Base-by-base conservation (phyloP, 2,329 filamentous ascomycete genomes). In the Penicillium sp. region DNA sequence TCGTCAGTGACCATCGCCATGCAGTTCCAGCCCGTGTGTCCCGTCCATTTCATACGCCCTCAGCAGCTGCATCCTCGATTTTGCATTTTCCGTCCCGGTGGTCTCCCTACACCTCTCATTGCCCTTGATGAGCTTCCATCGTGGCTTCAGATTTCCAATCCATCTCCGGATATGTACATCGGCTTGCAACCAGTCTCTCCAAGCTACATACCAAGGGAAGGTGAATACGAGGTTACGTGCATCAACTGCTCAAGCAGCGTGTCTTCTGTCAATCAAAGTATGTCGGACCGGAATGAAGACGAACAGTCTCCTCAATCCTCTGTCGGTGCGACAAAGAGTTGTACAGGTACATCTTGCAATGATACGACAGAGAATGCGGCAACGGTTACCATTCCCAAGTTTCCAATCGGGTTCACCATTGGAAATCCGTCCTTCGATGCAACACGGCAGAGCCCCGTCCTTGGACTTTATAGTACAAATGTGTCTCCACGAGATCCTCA, bases 101-200 rank as follows among this genome's bases (percentile, higher is more conserved):
- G 70, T 6, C 55, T 58, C 6, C 54, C 70, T 14, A 68, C 74
- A 11, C 77, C 77, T 7, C 63, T 79, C 25, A 70, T 79, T 22
- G 68, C 77, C 1, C 50, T 76, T 7, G 77, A 79, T 51, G 77
- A 79, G 62, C 61, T 79, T 3, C 76, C 76, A 3, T 43, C 57
- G 1, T 73, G 71, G 68, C 45, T 74, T 8, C 62, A 67, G 15
- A 27, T 75, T n/a, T 64, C 66, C 22, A 55, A 63, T 48, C 63
- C 60, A 54, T 55, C 66, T 15, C 65, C 62, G 45, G 59, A 59
- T n/a, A 53, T 67, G 43, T 57, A 58, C 43, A 43, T 53, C 22
- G 53, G 53, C 2, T 66, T 73, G 64, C 53, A 58, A 12, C 65
- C 63, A 1, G 69, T 61, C 3, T 66, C 61, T 6, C 51, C 55